phyloP scores from a whole-genome alignment of 345 rosid species.

The Eucalyptus dawsonii region DNA sequence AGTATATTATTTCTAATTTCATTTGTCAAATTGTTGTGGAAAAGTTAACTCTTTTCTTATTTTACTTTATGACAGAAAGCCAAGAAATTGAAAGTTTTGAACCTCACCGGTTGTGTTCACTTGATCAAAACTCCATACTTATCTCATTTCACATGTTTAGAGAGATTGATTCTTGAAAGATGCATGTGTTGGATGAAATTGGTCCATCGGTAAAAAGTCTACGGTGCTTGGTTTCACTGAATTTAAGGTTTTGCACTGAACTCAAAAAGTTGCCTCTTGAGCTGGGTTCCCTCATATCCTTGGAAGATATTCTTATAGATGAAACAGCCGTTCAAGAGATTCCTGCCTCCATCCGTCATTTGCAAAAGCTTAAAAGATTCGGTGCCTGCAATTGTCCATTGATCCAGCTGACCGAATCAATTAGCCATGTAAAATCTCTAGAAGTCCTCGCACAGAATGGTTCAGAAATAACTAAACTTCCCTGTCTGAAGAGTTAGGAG shows the following conservation, averaged over 20 bases:
- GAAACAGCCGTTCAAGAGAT: not conserved
- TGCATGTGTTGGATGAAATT: not conserved
- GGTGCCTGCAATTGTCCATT: not conserved
- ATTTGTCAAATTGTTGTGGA: not conserved
- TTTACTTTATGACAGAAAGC: not conserved
- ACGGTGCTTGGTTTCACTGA: not conserved
- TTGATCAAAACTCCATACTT: not conserved
- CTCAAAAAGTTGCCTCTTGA: not conserved
- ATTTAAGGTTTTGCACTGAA: not conserved
- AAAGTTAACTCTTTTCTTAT: not conserved
- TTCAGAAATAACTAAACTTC: not conserved
- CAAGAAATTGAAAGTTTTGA: not conserved
- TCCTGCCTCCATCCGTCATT: not conserved
- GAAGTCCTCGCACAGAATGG: not conserved
- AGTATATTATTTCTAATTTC: not conserved
- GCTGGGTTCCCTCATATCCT: not conserved
- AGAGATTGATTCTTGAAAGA: not conserved
- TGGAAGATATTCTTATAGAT: not conserved
- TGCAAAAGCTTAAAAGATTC: not conserved
- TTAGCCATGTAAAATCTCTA: not conserved
- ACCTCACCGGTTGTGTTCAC: not conserved
- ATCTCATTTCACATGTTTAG: not conserved
- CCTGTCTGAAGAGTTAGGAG: not conserved
- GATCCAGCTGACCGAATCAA: not conserved
- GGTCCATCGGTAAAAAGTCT: not conserved